phyloP scores from a whole-genome alignment of 2,329 filamentous ascomycete genomes.

The Neoarthrinium moseri region DNA sequence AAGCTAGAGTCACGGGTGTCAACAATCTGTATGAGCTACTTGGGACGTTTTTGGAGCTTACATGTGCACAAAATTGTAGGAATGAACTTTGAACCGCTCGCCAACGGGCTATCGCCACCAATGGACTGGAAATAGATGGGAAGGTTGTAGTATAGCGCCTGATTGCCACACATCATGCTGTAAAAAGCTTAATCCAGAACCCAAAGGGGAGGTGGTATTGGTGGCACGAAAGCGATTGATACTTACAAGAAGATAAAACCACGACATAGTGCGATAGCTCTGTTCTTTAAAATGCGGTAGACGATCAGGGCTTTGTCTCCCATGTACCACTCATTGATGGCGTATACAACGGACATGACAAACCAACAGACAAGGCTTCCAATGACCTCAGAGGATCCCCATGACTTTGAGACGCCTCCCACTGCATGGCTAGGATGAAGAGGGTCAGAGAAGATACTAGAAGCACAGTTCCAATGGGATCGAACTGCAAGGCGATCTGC shows the following conservation, averaged over 20 bases:
- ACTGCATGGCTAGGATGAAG: constrained; percentile 31
- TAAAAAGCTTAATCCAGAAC: constrained; percentile 13
- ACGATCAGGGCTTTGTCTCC: constrained; percentile 35
- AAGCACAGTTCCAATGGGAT: constrained; percentile 20
- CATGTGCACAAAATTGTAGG: constrained; percentile 18
- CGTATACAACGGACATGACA: constrained; percentile 37
- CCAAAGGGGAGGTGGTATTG: too few relatives aligned
- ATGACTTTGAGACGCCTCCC: constrained; percentile 26
- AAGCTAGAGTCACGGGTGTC: too few relatives aligned
- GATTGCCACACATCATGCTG: neutral
- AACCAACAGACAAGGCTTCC: constrained; percentile 36
- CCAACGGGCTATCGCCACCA: constrained; percentile 31
- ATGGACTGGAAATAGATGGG: constrained; percentile 50
- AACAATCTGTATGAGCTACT: too few relatives aligned
- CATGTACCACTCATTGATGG: constrained; percentile 31
- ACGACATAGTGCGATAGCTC: constrained; percentile 27
- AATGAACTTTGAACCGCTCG: constrained; percentile 38
- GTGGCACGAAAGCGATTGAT: too few relatives aligned
- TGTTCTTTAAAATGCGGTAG: constrained; percentile 33
- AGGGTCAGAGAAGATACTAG: constrained; percentile 22
- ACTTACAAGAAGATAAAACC: constrained; percentile 15
- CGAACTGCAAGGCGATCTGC: constrained; percentile 19
- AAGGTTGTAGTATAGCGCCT: constrained; percentile 35
- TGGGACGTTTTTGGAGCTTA: constrained; percentile 22
- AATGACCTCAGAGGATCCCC: constrained; percentile 23